Evolutionary conservation across 2,329 filamentous ascomycete genomes (phyloP).

Genomic region (Neocucurbitaria cava): DNA sequence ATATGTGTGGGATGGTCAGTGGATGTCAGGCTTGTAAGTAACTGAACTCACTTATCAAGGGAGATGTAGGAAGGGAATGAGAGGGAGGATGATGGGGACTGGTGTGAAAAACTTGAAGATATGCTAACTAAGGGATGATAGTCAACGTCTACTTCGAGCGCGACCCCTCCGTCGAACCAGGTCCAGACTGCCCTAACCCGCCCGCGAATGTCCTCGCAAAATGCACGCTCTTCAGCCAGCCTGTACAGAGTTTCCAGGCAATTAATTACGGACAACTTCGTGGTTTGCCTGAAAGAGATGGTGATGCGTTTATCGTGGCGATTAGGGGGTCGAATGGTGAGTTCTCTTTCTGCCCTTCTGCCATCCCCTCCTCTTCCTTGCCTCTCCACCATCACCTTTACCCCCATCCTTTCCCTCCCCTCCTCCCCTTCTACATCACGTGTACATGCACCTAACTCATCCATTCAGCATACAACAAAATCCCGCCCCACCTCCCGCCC

Average conservation of each 20-base stretch:
- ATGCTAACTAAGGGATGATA: too few relatives aligned
- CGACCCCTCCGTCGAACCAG: constrained; percentile 12
- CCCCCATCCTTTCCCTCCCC: too few relatives aligned
- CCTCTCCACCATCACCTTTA: too few relatives aligned
- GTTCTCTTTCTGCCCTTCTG: too few relatives aligned
- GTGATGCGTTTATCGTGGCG: constrained; percentile 13
- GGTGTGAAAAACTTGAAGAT: too few relatives aligned
- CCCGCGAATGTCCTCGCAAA: constrained; percentile 8
- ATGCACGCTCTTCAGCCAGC: constrained; percentile 19
- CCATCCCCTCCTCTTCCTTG: too few relatives aligned
- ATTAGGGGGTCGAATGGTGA: constrained; percentile 24
- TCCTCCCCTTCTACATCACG: too few relatives aligned
- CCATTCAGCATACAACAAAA: too few relatives aligned
- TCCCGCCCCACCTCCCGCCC: too few relatives aligned
- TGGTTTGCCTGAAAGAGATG: constrained; percentile 13
- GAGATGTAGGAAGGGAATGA: too few relatives aligned
- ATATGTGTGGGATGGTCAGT: constrained; percentile 1
- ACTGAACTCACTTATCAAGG: background rate
- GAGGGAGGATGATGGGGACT: too few relatives aligned
- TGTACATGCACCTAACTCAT: too few relatives aligned
- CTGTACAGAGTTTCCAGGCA: constrained; percentile 2
- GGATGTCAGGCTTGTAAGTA: constrained; percentile 15
- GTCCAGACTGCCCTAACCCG: constrained; percentile 24
- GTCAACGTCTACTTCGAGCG: constrained; percentile 33
- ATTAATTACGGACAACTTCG: constrained; percentile 16